Percentiles rank a stretch among this genome's conserved stretches.
Conservation (phyloP, 1,284 basidiomycete genomes). For the Coniferiporia weirii region DNA sequence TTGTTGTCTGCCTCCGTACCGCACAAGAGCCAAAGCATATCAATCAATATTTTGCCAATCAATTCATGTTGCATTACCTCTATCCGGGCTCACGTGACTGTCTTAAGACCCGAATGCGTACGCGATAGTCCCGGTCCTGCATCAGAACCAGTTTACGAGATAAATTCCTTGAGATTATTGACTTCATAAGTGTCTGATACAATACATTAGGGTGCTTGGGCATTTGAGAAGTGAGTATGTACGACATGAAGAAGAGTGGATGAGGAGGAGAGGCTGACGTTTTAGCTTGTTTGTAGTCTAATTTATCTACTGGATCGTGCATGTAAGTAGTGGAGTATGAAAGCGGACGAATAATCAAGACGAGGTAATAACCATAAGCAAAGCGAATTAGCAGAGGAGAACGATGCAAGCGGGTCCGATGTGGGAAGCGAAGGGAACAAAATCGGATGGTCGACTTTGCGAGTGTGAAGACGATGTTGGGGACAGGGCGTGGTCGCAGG, state of each 20-base stretch:
- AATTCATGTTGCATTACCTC: no score
- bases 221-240: neutral
- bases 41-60: no score
- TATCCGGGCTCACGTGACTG: no score
- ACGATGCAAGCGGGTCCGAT: neutral
- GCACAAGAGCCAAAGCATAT: no score
- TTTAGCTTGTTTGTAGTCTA: neutral
- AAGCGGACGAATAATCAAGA: neutral
- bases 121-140: neutral
- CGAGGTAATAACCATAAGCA: constrained; percentile 10
- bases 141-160: neutral
- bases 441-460: no score
- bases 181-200: neutral
- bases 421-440: neutral
- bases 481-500: no score
- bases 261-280: neutral
- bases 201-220: neutral
- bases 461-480: no score
- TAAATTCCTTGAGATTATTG: neutral
- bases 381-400: neutral
- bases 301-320: neutral
- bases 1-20: no score
- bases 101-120: neutral
- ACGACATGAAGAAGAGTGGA: neutral
- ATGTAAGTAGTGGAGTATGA: neutral